These are phyloP conservation scores for Pythium scleroteichum DNA, from an alignment of 352 stramenopile species.

Conservation along the genomic window DNA sequence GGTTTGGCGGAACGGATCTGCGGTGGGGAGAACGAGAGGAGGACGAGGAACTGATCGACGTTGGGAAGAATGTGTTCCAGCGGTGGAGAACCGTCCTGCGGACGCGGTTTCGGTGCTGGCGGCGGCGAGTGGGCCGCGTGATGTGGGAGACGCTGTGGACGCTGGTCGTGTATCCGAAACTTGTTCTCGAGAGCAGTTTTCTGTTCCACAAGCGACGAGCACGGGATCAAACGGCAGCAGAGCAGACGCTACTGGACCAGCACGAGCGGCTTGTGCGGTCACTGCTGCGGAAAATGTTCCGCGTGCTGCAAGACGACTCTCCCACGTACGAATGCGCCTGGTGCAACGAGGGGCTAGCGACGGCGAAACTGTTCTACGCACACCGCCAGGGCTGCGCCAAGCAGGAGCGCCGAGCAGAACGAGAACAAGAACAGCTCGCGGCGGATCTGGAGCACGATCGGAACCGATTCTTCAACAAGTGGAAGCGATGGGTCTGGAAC, in stretches of 20 bases:
- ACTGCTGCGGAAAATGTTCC: conserved; percentile 33
- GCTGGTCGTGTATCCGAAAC: conserved; percentile 5
- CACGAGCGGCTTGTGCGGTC: conserved; percentile 21
- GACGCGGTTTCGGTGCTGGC: too few species aligned
- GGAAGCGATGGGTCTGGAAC: not conserved
- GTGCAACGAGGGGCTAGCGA: conserved; percentile 31
- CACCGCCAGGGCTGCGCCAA: conserved; percentile 20
- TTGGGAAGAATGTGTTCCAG: too few species aligned
- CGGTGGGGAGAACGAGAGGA: too few species aligned
- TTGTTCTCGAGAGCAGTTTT: not conserved
- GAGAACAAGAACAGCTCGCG: not conserved
- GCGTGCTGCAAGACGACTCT: conserved; percentile 16
- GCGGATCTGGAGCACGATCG: not conserved
- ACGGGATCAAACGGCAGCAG: not conserved
- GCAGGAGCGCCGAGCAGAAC: not conserved
- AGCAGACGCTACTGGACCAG: conserved; percentile 21
- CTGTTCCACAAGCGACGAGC: not conserved
- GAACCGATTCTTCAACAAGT: conserved; percentile 1
- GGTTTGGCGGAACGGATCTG: too few species aligned
- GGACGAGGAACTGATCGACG: too few species aligned
- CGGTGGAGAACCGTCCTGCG: too few species aligned
- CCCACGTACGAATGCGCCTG: conserved; percentile 35
- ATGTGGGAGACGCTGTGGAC: conserved; percentile 5
- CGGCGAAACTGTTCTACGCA: conserved; percentile 27
- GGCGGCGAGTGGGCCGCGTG: too few species aligned